A percentile compares a stretch with the other conserved stretches of the same genome.
Conservation (phyloP, 345 rosid species). For the Kernera saxatilis region DNA sequence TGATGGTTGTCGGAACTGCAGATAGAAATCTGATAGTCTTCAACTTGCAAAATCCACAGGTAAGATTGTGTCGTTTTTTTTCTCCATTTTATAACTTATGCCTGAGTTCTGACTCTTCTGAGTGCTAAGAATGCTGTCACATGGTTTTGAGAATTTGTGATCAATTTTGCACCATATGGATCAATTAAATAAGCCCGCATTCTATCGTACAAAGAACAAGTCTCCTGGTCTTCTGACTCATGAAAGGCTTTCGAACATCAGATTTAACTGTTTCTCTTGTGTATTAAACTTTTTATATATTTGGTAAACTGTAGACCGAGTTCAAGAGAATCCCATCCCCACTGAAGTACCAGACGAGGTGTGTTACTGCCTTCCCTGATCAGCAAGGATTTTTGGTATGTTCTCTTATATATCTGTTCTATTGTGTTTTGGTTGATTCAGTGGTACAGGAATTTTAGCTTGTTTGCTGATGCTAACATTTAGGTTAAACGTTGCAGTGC, state of each 20-base stretch:
- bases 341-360: slow-evolving; percentile 92
- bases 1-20: slow-evolving; percentile 98
- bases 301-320: slow-evolving; percentile 49
- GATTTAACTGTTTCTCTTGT: not conserved
- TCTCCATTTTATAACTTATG: not conserved
- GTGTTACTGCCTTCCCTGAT: slow-evolving; percentile 96
- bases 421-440: not conserved
- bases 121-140: not conserved
- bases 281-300: not conserved
- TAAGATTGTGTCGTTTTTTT: slow-evolving; percentile 7
- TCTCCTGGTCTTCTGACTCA: not conserved
- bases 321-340: slow-evolving; percentile 88
- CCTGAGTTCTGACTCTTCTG: not conserved
- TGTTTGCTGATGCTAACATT: not conserved
- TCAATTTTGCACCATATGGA: not conserved
- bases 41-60: slow-evolving; percentile 95
- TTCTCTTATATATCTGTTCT: not conserved
- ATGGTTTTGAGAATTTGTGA: not conserved
- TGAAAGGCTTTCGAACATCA: not conserved
- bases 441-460: not conserved
- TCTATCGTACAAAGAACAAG: not conserved
- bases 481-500: not conserved
- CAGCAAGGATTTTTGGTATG: slow-evolving; percentile 97
- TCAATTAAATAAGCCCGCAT: not conserved
- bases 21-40: slow-evolving; percentile 83